phyloP scores from a whole-genome alignment of 805 yeast species.

The Hanseniaspora vineae region DNA sequence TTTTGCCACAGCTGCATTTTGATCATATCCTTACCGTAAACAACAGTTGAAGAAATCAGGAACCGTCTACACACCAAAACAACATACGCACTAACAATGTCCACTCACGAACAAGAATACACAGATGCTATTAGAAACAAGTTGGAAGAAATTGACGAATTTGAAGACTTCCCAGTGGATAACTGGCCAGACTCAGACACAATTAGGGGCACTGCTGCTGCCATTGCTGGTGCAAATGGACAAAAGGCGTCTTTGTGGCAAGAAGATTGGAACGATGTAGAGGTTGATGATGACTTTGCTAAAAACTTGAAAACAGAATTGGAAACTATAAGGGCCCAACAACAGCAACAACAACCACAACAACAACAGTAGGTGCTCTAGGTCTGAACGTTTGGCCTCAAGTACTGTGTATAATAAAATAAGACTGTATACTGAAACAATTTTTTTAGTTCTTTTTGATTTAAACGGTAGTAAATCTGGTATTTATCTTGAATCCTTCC shows the following conservation, averaged over 20 bases:
- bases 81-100: not conserved
- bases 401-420: not conserved
- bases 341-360: not conserved
- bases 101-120: constrained; percentile 5
- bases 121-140: constrained; percentile 38
- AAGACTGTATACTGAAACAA: not conserved
- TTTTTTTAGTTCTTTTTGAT: not conserved
- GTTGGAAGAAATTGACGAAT: constrained; percentile 91
- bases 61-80: no score
- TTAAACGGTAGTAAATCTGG: no score
- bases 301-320: constrained; percentile 46
- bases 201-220: constrained; percentile 21
- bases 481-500: no score
- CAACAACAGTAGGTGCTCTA: not conserved
- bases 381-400: no score
- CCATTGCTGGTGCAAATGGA: constrained; percentile 12
- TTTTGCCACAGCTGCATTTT: no score
- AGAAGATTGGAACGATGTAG: constrained; percentile 96
- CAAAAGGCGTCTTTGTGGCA: constrained; percentile 71
- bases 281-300: constrained; percentile 81
- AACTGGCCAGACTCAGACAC: constrained; percentile 60
- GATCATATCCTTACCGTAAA: no score
- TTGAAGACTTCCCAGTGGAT: constrained; percentile 92
- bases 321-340: constrained; percentile 8
- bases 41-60: no score